These are phyloP conservation scores for Alectoria sarmentosa DNA, from an alignment of 495 filamentous ascomycete species.

Conservation along the genomic window DNA sequence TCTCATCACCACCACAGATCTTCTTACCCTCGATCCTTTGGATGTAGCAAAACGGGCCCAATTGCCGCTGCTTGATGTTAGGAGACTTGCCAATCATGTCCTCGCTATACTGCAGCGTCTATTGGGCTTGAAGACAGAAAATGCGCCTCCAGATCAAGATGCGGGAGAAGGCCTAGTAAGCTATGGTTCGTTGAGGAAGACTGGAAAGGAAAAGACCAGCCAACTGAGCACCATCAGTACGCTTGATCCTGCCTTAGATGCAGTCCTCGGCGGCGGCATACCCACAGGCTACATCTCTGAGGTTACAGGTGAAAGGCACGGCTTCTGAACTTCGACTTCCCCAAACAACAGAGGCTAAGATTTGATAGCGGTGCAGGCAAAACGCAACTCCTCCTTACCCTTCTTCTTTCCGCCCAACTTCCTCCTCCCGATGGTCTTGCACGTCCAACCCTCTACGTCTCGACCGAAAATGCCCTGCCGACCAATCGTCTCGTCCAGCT, in stretches of 20 bases:
- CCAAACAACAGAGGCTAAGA: not conserved
- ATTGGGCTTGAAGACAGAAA: slow-evolving; percentile 40
- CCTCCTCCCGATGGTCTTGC: slow-evolving; percentile 62
- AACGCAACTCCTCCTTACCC: slow-evolving; percentile 82
- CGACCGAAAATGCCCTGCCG: slow-evolving; percentile 81
- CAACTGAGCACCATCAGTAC: slow-evolving; percentile 67
- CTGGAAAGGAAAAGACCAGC: slow-evolving; percentile 18
- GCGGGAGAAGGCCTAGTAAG: slow-evolving; percentile 2
- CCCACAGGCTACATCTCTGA: slow-evolving; percentile 79
- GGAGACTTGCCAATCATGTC: slow-evolving; percentile 57
- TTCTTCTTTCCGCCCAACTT: slow-evolving; percentile 77
- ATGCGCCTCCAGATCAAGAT: slow-evolving; percentile 7
- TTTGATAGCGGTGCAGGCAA: slow-evolving; percentile 74
- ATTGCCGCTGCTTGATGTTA: slow-evolving; percentile 71
- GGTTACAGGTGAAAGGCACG: slow-evolving; percentile 80
- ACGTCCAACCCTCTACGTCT: slow-evolving; percentile 77
- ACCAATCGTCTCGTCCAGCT: slow-evolving; percentile 77
- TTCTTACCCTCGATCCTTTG: slow-evolving; percentile 73
- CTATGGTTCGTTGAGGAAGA: slow-evolving; percentile 29
- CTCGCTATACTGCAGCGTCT: slow-evolving; percentile 58
- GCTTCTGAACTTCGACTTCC: not conserved
- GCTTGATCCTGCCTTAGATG: slow-evolving; percentile 66
- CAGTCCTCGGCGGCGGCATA: slow-evolving; percentile 75
- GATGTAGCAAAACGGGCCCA: slow-evolving; percentile 84
- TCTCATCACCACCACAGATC: slow-evolving; percentile 69